Base-by-base conservation (phyloP, 2,329 filamentous ascomycete species). In the Dactylellina sp. region DNA sequence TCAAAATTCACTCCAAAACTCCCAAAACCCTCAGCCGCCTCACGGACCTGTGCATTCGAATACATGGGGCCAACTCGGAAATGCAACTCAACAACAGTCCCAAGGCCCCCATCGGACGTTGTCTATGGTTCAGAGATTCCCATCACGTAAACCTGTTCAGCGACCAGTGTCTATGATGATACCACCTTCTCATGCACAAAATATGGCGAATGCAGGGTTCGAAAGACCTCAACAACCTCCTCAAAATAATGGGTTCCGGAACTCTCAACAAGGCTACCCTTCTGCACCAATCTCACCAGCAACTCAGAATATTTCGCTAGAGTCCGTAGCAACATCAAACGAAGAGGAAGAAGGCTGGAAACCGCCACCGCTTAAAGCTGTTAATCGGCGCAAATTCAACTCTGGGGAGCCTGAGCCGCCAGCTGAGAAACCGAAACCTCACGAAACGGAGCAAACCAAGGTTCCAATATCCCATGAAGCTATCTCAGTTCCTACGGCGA, bases 81-180 rank as follows among this genome's bases (percentile, higher is more conserved):
- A 37, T 32, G 14, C 16, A 32, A 14, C 28, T 14, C 59, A 62
- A 46, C 18, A 24, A 16, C 12, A 35, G 7, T 53, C 1, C 2
- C 37, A 55, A 39, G 52, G 42, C 6, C 53, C 68, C 1, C 68
- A 65, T n/a, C 46, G 68, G 11, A n/a, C 60, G 12, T 18, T 40
- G 22, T 65, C 60, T 2, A 61, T 56, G 53, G 11, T 65, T 14
- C 60, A 72, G 28, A 44, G 68, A 2, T 61, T 65, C n/a, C 68
- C 68, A 18, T 65, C 68, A 5, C 40, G 68, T 3, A 72, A 72
- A 25, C 60, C 60, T 1, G 37, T 72, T 25, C 68, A 65, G 20
- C 53, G 68, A 2, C 68, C 68, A 9, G 68, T 61, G 9, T 72
- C 68, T 3, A 72, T 72, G 60, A 60, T 64, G 46, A 44, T 65